Percentiles rank a stretch among this genome's conserved stretches.
Evolutionary conservation across 2,329 filamentous ascomycete species (phyloP).

Genomic region (Ophiocordyceps unilateralis): DNA sequence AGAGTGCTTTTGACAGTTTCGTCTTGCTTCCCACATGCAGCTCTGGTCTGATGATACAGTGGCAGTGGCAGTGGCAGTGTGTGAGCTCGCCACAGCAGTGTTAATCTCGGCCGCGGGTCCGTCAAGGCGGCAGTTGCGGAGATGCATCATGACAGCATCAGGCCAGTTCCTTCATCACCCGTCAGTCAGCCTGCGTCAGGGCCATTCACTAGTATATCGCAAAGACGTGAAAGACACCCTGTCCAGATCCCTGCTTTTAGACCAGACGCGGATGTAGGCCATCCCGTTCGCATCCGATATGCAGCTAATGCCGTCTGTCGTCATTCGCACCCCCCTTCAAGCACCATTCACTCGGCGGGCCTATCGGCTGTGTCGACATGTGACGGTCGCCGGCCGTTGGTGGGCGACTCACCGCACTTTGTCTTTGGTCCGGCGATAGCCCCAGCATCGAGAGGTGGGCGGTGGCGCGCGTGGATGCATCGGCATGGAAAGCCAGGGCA

Average conservation of each 20-base stretch:
- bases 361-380: neutral
- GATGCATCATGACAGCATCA: no score
- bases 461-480: no score
- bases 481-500: no score
- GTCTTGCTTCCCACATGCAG: neutral
- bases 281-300: neutral
- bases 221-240: neutral
- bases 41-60: neutral
- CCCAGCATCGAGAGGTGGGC: neutral
- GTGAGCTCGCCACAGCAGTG: no score
- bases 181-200: no score
- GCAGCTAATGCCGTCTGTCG: neutral
- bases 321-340: neutral
- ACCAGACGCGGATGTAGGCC: neutral
- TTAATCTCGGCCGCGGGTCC: no score
- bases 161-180: no score
- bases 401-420: slow-evolving; percentile 5
- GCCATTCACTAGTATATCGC: no score
- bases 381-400: slow-evolving; percentile 1
- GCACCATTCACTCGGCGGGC: neutral
- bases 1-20: neutral
- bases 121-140: no score
- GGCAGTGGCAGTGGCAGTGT: no score
- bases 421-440: slow-evolving; percentile 4
- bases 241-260: no score